Evolutionary conservation across 139 green algal genomes (phyloP).

Genomic region (Closterium sp.): DNA sequence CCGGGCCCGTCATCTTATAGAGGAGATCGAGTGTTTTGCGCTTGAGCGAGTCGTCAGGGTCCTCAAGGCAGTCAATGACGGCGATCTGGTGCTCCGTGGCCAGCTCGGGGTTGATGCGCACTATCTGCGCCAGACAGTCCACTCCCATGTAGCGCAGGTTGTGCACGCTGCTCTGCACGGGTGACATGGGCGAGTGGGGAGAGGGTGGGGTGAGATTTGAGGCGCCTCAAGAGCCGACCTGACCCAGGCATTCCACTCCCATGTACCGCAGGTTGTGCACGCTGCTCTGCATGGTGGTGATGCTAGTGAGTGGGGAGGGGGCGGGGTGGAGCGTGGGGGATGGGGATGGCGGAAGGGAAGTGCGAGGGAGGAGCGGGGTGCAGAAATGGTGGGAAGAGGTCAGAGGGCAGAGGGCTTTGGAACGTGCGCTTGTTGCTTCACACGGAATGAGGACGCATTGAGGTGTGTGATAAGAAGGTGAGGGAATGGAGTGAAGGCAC

Average conservation of each 20-base stretch:
- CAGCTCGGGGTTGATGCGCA: constrained; percentile 71
- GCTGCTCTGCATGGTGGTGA: constrained; percentile 50
- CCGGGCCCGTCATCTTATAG: constrained; percentile 89
- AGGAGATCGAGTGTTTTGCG: constrained; percentile 95
- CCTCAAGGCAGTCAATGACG: constrained; percentile 96
- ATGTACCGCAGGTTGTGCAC: constrained; percentile 88
- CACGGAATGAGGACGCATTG: not conserved
- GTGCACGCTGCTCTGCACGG: constrained; percentile 66
- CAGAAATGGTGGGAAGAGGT: not conserved
- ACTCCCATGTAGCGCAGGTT: constrained; percentile 88
- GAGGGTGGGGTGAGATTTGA: not conserved
- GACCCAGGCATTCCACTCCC: constrained; percentile 82
- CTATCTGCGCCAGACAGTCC: constrained; percentile 76
- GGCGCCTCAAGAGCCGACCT: too few species aligned
- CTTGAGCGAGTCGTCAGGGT: constrained; percentile 90
- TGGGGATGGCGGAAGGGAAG: not conserved
- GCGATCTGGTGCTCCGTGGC: constrained; percentile 84
- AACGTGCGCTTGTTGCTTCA: not conserved
- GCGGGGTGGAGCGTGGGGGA: not conserved
- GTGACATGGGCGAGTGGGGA: not conserved
- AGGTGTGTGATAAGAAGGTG: not conserved
- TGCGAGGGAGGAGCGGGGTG: not conserved
- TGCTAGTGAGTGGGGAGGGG: too few species aligned
- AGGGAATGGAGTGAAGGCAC: not conserved
- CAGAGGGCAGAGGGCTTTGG: not conserved